Base-by-base conservation (phyloP, 164 flowering plant genomes). In the Magnolia sinica region DNA sequence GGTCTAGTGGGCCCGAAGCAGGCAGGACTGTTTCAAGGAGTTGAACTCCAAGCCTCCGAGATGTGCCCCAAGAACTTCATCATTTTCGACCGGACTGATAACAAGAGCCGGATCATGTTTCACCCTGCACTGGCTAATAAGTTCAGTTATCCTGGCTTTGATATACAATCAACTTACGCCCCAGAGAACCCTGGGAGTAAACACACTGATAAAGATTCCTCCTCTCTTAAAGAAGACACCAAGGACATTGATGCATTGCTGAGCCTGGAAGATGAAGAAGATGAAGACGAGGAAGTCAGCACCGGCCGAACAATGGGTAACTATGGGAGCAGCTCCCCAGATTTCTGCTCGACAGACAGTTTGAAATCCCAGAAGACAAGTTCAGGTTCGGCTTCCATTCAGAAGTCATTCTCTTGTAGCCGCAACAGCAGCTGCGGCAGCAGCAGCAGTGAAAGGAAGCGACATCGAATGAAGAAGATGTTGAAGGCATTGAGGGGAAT, bases 221-320 rank as follows among this genome's bases (percentile, higher is more conserved):
- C 87, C 9, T 83, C 81, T 20, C 58, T 81, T 27, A 81, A 85
- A 73, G 97, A 92, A 83, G 92, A 91, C 82, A 88, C 91, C 37
- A 87, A 82, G 55, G 93, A 89, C 63, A 93, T 93, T 71, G 87
- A 93, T 88, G 97, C 91, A 45, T 78, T 93, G 75, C 68, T 93
- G 81, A 89, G 91, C 83, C 80, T 77, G 24, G 97, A 92, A 72
- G 89, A 86, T 61, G 93, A 86, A 13, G 81, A 84, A 29, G 91
- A 87, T 19, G 89, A 88, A 27, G 91, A 87, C n/a, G 94, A 90
- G 70, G 94, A 84, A 74, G 85, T 92, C 31, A 90, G 93, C 84
- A 92, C 95, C 0, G 93, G 89, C 52, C 83, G 91, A 19, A 89
- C 88, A 55, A 74, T 77, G 78, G 87, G 86, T 64, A 79, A 85